A percentile compares a stretch with the other conserved stretches of the same genome.
Conservation (phyloP, 441 rosid genomes). For the Pelargonium exstipulatum region DNA sequence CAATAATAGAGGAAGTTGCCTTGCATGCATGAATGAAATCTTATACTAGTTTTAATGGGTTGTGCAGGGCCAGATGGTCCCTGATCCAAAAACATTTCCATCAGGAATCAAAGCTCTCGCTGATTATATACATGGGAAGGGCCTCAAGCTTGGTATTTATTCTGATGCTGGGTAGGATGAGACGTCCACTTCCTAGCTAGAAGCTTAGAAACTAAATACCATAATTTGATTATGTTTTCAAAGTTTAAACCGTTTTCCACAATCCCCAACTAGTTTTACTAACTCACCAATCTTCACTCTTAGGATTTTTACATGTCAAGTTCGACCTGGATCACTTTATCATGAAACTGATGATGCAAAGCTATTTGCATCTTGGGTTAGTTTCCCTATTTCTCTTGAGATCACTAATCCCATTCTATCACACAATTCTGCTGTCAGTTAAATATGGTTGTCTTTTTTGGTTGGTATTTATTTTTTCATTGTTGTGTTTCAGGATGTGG, state of each 20-base stretch:
- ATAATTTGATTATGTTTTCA: not conserved
- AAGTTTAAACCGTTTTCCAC: not conserved
- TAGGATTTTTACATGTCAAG: slow-evolving; percentile 84
- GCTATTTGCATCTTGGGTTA: slow-evolving; percentile 88
- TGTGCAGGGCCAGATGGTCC: slow-evolving; percentile 67
- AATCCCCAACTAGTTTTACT: not conserved
- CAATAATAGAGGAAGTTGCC: not conserved
- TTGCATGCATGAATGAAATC: not conserved
- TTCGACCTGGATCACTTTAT: slow-evolving; percentile 88
- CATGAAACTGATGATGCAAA: slow-evolving; percentile 76
- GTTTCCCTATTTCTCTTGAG: slow-evolving; percentile 28
- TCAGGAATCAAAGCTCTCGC: slow-evolving; percentile 84
- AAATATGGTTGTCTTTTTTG: not conserved
- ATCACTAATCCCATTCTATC: not conserved
- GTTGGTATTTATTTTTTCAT: slow-evolving; percentile 9
- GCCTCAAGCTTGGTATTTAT: slow-evolving; percentile 96
- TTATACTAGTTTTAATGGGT: slow-evolving; percentile 12
- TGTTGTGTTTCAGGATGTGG: slow-evolving; percentile 57
- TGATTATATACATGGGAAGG: slow-evolving; percentile 74
- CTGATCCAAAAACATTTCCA: slow-evolving; percentile 75
- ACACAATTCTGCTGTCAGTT: not conserved
- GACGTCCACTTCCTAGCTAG: slow-evolving; percentile 20
- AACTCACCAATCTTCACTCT: slow-evolving; percentile 17
- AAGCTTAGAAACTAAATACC: slow-evolving; percentile 15
- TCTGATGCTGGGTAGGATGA: slow-evolving; percentile 93